Evolutionary conservation across 441 rosid genomes (phyloP).

Genomic region (Omphalea diandra): DNA sequence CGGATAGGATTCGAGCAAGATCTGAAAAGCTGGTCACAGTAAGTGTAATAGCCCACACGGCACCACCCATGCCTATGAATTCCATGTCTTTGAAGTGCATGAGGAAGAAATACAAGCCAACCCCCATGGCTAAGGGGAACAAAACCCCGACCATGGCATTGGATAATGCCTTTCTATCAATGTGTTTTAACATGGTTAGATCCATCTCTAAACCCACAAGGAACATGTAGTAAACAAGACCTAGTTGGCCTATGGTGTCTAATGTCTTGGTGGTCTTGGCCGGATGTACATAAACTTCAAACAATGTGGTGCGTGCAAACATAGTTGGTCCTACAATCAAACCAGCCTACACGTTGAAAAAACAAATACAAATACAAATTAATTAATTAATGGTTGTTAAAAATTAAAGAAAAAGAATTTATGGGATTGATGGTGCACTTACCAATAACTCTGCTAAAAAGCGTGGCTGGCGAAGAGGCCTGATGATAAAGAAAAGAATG

Average conservation of each 20-base stretch:
- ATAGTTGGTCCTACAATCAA: slow-evolving; percentile 43
- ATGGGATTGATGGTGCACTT: neutral
- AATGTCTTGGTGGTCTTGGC: slow-evolving; percentile 38
- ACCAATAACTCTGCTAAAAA: slow-evolving; percentile 26
- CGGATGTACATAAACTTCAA: slow-evolving; percentile 30
- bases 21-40: slow-evolving; percentile 64
- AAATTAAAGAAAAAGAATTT: no score
- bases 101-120: slow-evolving; percentile 27
- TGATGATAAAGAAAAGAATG: slow-evolving; percentile 1
- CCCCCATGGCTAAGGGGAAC: slow-evolving; percentile 36
- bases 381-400: neutral
- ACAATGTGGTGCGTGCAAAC: neutral
- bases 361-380: neutral
- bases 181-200: slow-evolving; percentile 33
- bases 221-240: slow-evolving; percentile 55
- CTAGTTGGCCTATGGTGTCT: slow-evolving; percentile 60
- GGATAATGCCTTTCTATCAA: slow-evolving; percentile 37
- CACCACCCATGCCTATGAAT: neutral
- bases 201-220: slow-evolving; percentile 70
- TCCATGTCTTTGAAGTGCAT: neutral
- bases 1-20: slow-evolving; percentile 59
- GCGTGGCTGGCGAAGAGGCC: slow-evolving; percentile 21
- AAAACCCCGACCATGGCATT: slow-evolving; percentile 44
- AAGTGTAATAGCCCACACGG: slow-evolving; percentile 48
- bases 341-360: slow-evolving; percentile 37